Evolutionary conservation across 495 filamentous ascomycete genomes (phyloP).

Genomic region (Tuber indicum): DNA sequence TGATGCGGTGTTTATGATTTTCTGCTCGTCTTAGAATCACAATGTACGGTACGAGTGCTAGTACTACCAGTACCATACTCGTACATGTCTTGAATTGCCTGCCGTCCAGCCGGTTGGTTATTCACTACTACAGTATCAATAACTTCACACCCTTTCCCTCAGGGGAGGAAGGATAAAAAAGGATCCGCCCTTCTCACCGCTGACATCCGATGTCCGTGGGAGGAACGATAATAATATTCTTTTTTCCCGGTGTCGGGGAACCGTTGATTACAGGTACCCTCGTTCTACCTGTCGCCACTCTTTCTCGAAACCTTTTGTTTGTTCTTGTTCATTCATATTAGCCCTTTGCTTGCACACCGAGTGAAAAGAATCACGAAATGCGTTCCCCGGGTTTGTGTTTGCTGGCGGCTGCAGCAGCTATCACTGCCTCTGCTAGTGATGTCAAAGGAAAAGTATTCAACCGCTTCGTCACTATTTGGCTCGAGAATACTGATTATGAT

Average conservation of each 20-base stretch:
- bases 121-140: neutral
- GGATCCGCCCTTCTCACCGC: neutral
- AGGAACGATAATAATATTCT: neutral
- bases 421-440: constrained; percentile 1
- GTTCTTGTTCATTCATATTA: neutral
- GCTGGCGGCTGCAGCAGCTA: constrained; percentile 38
- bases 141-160: neutral
- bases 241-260: neutral
- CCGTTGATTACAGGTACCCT: neutral
- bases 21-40: neutral
- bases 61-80: too few relatives aligned
- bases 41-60: too few relatives aligned
- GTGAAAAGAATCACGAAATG: neutral
- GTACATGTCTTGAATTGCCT: neutral
- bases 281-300: neutral
- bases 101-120: neutral
- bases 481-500: constrained; percentile 62
- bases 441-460: constrained; percentile 62
- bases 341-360: neutral
- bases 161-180: neutral
- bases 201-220: neutral
- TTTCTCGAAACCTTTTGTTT: neutral
- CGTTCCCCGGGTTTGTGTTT: neutral
- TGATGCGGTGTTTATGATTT: neutral
- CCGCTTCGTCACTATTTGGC: constrained; percentile 61